Conservation (phyloP, 306 rosid genomes). For the Sophora flavescens region DNA sequence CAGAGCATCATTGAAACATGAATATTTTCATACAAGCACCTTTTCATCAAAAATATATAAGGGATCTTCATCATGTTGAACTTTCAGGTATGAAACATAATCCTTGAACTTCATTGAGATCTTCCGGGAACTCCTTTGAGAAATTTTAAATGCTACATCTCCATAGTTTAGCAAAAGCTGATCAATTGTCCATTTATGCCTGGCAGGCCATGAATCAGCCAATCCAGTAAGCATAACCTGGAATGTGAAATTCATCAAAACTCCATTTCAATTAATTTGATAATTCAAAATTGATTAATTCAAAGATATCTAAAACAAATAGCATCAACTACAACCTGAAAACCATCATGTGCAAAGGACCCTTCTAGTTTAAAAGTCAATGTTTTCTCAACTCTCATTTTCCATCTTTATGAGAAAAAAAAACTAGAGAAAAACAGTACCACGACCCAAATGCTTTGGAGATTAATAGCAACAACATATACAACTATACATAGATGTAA, state of each 20-base stretch:
- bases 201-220: conserved; percentile 93
- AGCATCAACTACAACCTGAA: conserved; percentile 30
- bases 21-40: conserved; percentile 55
- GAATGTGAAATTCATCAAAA: conserved; percentile 45
- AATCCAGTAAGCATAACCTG: conserved; percentile 85
- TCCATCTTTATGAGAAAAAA: conserved; percentile 23
- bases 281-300: conserved; percentile 38
- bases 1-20: conserved; percentile 38
- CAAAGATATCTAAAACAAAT: conserved; percentile 12
- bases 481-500: neutral
- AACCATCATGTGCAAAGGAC: conserved; percentile 6
- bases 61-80: conserved; percentile 97
- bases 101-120: conserved; percentile 80
- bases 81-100: conserved; percentile 78
- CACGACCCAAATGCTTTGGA: conserved; percentile 32
- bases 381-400: conserved; percentile 24
- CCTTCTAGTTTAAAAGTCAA: conserved; percentile 1
- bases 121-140: conserved; percentile 78
- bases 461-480: conserved; percentile 3
- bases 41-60: conserved; percentile 94
- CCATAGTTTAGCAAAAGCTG: conserved; percentile 72
- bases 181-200: conserved; percentile 82
- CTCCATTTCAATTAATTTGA: conserved; percentile 31
- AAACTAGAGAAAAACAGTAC: conserved; percentile 18
- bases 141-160: conserved; percentile 80